Evolutionary conservation across 352 stramenopile species (phyloP).

Genomic region (Globisporangium nodosum): DNA sequence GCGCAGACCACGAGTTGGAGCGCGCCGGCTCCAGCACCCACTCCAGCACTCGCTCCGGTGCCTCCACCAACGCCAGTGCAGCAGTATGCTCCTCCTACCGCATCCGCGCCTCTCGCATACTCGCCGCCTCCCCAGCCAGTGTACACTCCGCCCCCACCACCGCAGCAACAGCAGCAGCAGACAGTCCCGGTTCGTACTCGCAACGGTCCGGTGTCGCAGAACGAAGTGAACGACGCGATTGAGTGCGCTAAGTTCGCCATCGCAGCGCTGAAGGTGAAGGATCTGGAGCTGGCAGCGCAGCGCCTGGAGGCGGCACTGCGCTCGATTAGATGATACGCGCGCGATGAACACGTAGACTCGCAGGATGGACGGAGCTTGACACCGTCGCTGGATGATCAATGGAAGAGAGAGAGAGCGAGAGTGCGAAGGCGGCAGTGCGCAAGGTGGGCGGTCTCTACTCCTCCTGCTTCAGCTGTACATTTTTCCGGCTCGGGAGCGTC

Average conservation of each 20-base stretch:
- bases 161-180: background rate
- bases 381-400: background rate
- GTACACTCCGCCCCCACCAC: slow-evolving; percentile 2
- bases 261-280: slow-evolving; percentile 80
- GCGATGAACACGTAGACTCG: background rate
- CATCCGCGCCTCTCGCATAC: background rate
- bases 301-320: slow-evolving; percentile 71
- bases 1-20: slow-evolving; percentile 7
- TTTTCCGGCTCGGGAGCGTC: slow-evolving; percentile 66
- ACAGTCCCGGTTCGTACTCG: slow-evolving; percentile 17
- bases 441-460: slow-evolving; percentile 13
- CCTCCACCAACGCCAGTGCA: background rate
- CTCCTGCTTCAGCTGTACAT: slow-evolving; percentile 45
- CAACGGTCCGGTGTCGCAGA: slow-evolving; percentile 45
- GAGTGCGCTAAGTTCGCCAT: slow-evolving; percentile 81
- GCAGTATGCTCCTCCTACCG: background rate
- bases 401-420: background rate
- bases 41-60: background rate
- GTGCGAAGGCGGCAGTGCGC: no score
- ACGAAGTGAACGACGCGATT: slow-evolving; percentile 77
- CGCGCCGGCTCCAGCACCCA: background rate
- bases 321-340: slow-evolving; percentile 42
- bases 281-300: slow-evolving; percentile 73
- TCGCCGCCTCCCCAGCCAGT: background rate
- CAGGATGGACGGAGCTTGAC: background rate